Base-by-base conservation (phyloP, 2,329 filamentous ascomycete genomes). In the Diaporthe amygdali region DNA sequence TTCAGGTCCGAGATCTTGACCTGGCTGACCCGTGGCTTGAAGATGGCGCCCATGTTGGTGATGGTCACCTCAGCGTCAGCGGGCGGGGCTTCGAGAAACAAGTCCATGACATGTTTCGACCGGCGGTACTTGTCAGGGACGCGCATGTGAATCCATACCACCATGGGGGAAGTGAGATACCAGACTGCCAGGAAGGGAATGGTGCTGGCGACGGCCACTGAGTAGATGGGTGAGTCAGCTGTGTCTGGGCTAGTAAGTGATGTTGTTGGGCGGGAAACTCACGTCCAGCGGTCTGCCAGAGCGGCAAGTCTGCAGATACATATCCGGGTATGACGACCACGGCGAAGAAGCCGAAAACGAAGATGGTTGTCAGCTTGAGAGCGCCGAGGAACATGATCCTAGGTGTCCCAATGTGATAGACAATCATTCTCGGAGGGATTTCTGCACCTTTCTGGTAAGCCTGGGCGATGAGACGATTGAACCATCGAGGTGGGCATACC, bases 371-470 rank as follows among this genome's bases (percentile, higher is more conserved):
- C 69, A 96, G 82, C 76, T 94, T 94, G 73, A 93, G 80, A 77
- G 90, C 88, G 61, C 92, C 93, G 55, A 96, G 82, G 74, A 93
- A 91, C 8, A 90, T 89, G 37, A 89, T 92, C 71, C 89, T 87
- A 10, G 87, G 86, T 0, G 89, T 92, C 66, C 94, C 93, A 67
- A 91, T 91, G 81, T 95, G 92, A 80, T 94, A 97, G 73, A 97
- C 88, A 75, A 94, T 86, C 34, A 95, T 78, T 8, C 69, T 66
- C 14, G 49, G 34, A 8, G 54, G 66, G 2, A 61, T 39, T 32
- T 30, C 66, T 68, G 17, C 83, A 27, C 20, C 6, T 14, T 25
- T n/a, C 8, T 63, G 22, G 27, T 51, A 10, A 67, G 68, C 25
- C 32, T 39, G 20, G 25, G 17, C 5, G 5, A 27, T 44, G 20